These are phyloP conservation scores for Herpetospermum pedunculosum DNA, from an alignment of 306 rosid genomes.

Conservation along the genomic window DNA sequence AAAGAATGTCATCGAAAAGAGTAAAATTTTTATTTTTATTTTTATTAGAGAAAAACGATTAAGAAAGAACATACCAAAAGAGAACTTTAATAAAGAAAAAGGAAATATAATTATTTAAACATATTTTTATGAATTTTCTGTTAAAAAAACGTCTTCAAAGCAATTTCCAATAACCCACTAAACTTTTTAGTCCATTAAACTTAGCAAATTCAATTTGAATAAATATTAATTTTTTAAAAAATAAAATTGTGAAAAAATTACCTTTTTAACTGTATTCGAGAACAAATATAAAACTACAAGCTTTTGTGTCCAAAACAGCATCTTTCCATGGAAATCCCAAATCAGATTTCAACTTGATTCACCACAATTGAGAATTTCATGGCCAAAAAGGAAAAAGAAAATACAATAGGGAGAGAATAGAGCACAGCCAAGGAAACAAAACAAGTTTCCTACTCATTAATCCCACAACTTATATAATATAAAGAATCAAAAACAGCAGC, in stretches of 20 bases:
- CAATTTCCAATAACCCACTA: neutral
- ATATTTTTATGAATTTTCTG: neutral
- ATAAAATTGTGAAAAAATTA: too few relatives aligned
- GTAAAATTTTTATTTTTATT: too few relatives aligned
- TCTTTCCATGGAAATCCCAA: neutral
- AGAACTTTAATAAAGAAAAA: neutral
- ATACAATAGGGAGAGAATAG: neutral
- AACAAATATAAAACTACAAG: too few relatives aligned
- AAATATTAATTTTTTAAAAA: too few relatives aligned
- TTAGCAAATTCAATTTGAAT: too few relatives aligned
- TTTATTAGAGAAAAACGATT: too few relatives aligned
- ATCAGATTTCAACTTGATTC: neutral
- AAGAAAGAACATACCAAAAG: neutral
- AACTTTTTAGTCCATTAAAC: too few relatives aligned
- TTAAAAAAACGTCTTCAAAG: neutral
- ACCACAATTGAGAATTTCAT: neutral
- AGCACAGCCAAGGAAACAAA: neutral
- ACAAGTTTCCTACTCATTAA: neutral
- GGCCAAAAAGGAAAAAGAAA: neutral
- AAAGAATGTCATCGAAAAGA: too few relatives aligned
- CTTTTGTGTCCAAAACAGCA: neutral
- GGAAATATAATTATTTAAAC: too few relatives aligned
- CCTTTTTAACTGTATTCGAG: too few relatives aligned
- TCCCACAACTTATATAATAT: constrained; percentile 2
- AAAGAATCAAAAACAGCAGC: constrained; percentile 12